Evolutionary conservation across 1,284 basidiomycete genomes (phyloP).

Genomic region (Tilletia caries): DNA sequence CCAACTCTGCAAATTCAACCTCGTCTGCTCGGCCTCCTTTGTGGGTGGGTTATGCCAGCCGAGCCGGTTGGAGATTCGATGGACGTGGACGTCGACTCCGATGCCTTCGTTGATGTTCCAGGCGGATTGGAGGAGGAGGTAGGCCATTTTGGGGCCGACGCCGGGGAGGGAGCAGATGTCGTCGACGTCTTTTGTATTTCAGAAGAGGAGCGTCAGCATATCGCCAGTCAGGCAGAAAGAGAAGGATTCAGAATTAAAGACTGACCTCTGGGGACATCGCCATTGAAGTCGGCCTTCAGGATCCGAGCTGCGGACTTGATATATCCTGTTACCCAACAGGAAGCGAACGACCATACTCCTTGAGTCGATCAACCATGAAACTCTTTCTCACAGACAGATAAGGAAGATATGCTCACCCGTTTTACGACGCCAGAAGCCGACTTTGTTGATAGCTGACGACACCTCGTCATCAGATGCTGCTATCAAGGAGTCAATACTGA

Average conservation of each 20-base stretch:
- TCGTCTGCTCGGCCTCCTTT: slow-evolving; percentile 79
- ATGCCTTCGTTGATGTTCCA: slow-evolving; percentile 80
- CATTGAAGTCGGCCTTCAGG: slow-evolving; percentile 28
- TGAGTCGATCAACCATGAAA: too few relatives aligned
- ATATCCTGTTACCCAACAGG: too few relatives aligned
- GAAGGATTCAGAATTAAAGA: background rate
- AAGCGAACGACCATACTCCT: too few relatives aligned
- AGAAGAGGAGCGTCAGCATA: too few relatives aligned
- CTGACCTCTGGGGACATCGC: slow-evolving; percentile 34
- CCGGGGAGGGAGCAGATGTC: slow-evolving; percentile 45
- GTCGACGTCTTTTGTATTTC: slow-evolving; percentile 32
- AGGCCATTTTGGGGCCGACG: slow-evolving; percentile 54
- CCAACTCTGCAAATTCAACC: slow-evolving; percentile 47
- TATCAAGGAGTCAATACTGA: slow-evolving; percentile 72
- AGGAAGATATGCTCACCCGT: slow-evolving; percentile 56
- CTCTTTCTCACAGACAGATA: too few relatives aligned
- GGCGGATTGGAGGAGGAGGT: slow-evolving; percentile 72
- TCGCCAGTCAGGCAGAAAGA: background rate
- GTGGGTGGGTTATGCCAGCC: slow-evolving; percentile 77
- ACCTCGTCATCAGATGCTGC: slow-evolving; percentile 66
- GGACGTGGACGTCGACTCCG: slow-evolving; percentile 93
- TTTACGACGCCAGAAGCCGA: slow-evolving; percentile 89
- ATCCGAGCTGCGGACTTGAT: slow-evolving; percentile 35
- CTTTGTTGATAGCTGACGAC: slow-evolving; percentile 74
- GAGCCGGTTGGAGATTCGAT: slow-evolving; percentile 85